Conservation (phyloP, 352 stramenopile genomes). For the Globisporangium camurandrum region DNA sequence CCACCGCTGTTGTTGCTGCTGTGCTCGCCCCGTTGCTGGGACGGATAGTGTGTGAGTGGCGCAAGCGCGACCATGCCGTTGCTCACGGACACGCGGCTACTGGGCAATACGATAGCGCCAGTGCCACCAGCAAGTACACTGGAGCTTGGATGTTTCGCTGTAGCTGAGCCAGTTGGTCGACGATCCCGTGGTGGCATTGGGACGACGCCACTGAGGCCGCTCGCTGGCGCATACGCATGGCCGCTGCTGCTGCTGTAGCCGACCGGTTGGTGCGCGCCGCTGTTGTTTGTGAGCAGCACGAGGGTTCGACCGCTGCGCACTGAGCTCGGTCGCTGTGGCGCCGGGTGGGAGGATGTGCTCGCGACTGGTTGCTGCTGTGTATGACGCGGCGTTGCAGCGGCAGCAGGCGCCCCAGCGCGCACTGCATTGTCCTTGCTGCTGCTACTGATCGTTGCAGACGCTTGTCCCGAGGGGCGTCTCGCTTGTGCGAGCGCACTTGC, state of each 20-base stretch:
- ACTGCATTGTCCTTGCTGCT: not conserved
- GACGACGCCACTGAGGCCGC: not conserved
- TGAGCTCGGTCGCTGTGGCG: constrained; percentile 26
- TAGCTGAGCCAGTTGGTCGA: not conserved
- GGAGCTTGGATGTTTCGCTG: not conserved
- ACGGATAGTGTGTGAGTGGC: constrained; percentile 11
- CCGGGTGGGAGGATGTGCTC: constrained; percentile 1
- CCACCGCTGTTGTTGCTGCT: constrained; percentile 6
- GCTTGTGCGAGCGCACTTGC: too few relatives aligned
- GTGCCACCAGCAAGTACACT: not conserved
- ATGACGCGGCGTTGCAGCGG: constrained; percentile 9
- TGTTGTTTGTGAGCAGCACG: constrained; percentile 24
- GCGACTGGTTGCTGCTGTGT: constrained; percentile 9
- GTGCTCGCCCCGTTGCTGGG: constrained; percentile 1
- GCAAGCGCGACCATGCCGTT: constrained; percentile 30
- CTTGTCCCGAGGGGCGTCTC: not conserved
- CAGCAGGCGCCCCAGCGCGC: constrained; percentile 6
- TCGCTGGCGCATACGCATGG: not conserved
- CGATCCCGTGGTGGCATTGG: constrained; percentile 3
- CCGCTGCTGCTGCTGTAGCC: too few relatives aligned
- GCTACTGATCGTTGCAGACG: not conserved
- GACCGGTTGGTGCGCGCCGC: constrained; percentile 4
- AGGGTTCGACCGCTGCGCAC: constrained; percentile 43
- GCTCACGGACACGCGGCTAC: constrained; percentile 20
- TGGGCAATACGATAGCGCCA: not conserved